phyloP scores from a whole-genome alignment of 2,329 filamentous ascomycete species.

The Neonectria coccinea region DNA sequence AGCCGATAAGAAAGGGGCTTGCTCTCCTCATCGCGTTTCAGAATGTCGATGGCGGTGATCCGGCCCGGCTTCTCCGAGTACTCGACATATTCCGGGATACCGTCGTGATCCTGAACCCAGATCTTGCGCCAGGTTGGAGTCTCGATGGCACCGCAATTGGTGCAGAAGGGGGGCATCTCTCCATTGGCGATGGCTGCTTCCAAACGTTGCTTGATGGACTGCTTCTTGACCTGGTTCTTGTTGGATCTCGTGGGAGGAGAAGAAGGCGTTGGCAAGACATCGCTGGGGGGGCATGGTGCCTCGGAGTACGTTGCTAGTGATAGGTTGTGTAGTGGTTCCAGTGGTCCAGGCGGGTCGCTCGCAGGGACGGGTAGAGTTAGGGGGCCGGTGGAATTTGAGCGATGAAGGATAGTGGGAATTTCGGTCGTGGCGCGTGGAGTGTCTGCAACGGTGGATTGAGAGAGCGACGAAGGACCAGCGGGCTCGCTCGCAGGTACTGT shows the following conservation, averaged over 20 bases:
- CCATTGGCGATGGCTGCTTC: conserved; percentile 78
- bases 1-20: conserved; percentile 76
- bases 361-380: conserved; percentile 56
- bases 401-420: conserved; percentile 53
- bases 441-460: conserved; percentile 41
- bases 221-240: conserved; percentile 74
- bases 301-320: conserved; percentile 49
- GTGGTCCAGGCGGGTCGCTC: conserved; percentile 58
- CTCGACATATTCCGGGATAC: conserved; percentile 76
- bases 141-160: conserved; percentile 94
- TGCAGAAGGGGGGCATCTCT: conserved; percentile 87
- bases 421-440: conserved; percentile 43
- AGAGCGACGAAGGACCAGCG: conserved; percentile 56
- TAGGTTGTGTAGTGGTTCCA: conserved; percentile 39
- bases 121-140: conserved; percentile 97
- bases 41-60: conserved; percentile 78
- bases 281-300: conserved; percentile 57
- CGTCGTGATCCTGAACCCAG: conserved; percentile 81
- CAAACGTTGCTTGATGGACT: conserved; percentile 68
- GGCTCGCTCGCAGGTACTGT: conserved; percentile 63
- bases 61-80: conserved; percentile 78
- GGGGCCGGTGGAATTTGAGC: conserved; percentile 52
- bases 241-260: conserved; percentile 63
- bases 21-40: conserved; percentile 72
- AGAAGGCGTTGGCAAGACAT: conserved; percentile 54